These are phyloP conservation scores for Aegilops sharonensis DNA, from an alignment of 176 grass and related monocot species.

Conservation along the genomic window DNA sequence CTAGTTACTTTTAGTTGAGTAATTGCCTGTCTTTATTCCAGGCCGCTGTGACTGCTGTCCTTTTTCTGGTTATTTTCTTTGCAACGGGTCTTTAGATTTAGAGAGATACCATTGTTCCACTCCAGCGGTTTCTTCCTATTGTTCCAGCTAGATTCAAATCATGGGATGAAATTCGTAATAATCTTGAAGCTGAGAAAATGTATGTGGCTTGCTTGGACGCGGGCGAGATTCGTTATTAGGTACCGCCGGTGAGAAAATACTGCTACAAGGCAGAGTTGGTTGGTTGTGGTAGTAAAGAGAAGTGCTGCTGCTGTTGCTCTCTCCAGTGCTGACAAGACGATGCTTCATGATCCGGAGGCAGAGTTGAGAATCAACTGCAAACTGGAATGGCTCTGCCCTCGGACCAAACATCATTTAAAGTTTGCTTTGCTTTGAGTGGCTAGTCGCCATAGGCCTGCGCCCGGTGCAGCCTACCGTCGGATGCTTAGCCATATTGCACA, in stretches of 20 bases:
- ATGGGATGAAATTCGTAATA: no score
- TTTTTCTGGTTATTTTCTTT: background rate
- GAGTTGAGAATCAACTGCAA: background rate
- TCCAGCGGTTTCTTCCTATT: no score
- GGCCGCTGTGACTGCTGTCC: background rate
- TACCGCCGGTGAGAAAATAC: background rate
- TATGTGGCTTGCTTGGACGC: no score
- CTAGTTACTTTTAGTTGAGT: background rate
- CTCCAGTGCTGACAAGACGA: background rate
- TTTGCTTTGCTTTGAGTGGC: background rate
- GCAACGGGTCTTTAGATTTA: no score
- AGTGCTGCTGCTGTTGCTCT: background rate
- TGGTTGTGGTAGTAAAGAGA: slow-evolving; percentile 10
- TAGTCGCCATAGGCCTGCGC: background rate
- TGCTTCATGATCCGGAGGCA: background rate
- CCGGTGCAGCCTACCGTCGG: background rate
- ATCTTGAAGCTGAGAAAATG: no score
- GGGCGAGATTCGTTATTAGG: no score
- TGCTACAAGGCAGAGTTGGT: background rate
- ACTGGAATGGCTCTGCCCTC: background rate
- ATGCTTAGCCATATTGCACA: slow-evolving; percentile 16
- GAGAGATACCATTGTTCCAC: no score
- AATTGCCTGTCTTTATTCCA: slow-evolving; percentile 2
- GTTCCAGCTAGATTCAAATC: no score
- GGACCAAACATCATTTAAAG: background rate